Evolutionary conservation across 805 yeast genomes (phyloP), one percentile per base, ranked within the genome.

Genomic region (Maudiozyma saulgeensis): DNA sequence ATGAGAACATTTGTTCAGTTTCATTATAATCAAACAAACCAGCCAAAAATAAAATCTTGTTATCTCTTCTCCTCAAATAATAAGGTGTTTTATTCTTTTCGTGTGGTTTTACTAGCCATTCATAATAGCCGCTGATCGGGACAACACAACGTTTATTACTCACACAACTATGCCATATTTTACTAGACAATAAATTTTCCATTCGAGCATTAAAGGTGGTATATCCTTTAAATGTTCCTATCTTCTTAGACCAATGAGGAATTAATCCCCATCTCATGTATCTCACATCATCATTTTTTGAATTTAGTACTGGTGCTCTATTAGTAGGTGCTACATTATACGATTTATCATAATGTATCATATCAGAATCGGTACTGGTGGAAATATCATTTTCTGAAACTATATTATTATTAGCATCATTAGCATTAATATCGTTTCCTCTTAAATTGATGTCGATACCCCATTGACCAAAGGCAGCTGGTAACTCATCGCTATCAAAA

Each of bases 101-200:
- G n/a, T 23, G 18, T 6, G 21, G 6, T 9, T 68, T 66, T 2
- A 60, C 52, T 16, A 58, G 54, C 96, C 97, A 90, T 65, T 90
- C 97, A 60, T 78, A 90, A 64, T 90, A 90, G 0, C 96, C 96
- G 57, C 78, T 76, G 39, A 86, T 75, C 0, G 95, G 91, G 0
- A 88, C 78, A 0, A 83, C 81, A 62, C 96, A 89, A 38, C 96
- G 69, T 5, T 70, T 68, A 8, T 66, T 66, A 23, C 72, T 66
- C 37, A 73, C 67, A 5, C 78, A 70, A 1, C 70, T 52, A 6
- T 70, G 70, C 96, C 96, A 89, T 40, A 83, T 64, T 21, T 73
- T 68, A 41, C 74, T 72, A 1, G 68, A 64, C 32, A 54, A 47
- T 4, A 73, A 70, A 0, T 58, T 56, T 11, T 58, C 56, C 41